Base-by-base conservation (phyloP, 1,284 basidiomycete species). In the Sporisorium exsertum region DNA sequence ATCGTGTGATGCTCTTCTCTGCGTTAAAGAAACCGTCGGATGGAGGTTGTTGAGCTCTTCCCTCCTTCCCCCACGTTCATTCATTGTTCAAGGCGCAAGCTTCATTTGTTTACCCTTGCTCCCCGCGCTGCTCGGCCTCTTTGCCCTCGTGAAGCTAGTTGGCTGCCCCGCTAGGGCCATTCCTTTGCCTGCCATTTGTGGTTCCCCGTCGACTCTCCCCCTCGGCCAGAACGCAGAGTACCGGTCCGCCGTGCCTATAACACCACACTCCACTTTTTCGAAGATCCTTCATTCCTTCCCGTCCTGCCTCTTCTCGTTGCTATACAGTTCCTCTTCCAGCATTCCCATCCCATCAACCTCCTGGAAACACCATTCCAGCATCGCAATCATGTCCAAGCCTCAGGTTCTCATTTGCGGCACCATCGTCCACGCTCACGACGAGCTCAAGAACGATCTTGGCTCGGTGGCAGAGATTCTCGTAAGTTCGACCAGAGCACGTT, bases 401-500 rank as follows among this genome's bases (percentile, higher is more conserved):
- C 68, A 79, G 59, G 74, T 79, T 32, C 77, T 79, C 35, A 68
- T 79, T 58, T 77, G 77, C 27, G 77, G 77, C n/a, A 72, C 67
- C 49, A 72, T 79, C 61, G 70, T 79, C 35, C 77, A 77, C 53
- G 77, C 72, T 64, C 69, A 77, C 64, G 53, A 73, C 49, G 65
- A 77, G 73, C 69, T 77, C 69, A 75, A 74, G 47, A 69, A 68
- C 59, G 69, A 72, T 46, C 66, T 79, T 22, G 66, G 77, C 40
- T 58, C 69, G 32, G 54, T 77, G 37, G 65, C 70, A 53, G 58
- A 77, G 52, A 62, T 70, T n/a, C 59, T 79, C 43, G 73, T 77
- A 65, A 66, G 72, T 71, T 81, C 18, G 18, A n/a, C 18, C 37
- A 40, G n/a, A n/a, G 18, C 37, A 22, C 89, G 89, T 80, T 86